Evolutionary conservation across 2,329 filamentous ascomycete species (phyloP), one percentile per base, ranked within the genome.

Genomic region (Aspergillus sp.): DNA sequence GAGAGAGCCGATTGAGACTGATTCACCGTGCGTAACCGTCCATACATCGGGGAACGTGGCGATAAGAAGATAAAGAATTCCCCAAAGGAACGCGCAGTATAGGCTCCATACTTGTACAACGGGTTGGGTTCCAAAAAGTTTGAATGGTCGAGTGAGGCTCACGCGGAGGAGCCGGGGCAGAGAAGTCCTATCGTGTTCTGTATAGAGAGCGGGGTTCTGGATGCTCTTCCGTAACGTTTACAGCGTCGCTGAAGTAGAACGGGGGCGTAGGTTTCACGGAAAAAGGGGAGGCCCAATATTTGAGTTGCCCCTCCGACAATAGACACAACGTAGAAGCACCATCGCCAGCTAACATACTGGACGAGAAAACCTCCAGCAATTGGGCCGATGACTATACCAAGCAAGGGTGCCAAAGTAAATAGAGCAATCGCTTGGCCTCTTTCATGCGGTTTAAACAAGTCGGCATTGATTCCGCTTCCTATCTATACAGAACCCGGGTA

Each of bases 251-350:
- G 37, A 17, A 40, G 79, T 2, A 91, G 78, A n/a, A 83, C 82
- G 0, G 86, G 85, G 0, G 81, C 82, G 69, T 89, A 89, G 2
- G 86, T 89, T 68, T 90, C 88, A 54, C 80, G 79, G 1, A 86
- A 77, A 61, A 86, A 81, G 67, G 86, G 81, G 47, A 90, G 70
- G 4, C 87, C 87, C 8, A 81, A 73, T 6, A 80, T 58, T 67
- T 89, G 86, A 44, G 90, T 81, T 8, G 83, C 60, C 2, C 78
- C 86, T 55, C 84, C 84, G 23, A 78, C 77, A 55, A 89, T 86
- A 1, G 84, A 84, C 0, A 85, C 87, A 0, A 84, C 79, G 74
- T 82, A 90, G 74, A 90, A 91, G 6, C 85, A 83, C 89, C 89
- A 91, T 37, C 87, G 81, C 89, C 89, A 91, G 1, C 81, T 85